Percentiles rank a stretch among this genome's conserved stretches.
These are phyloP conservation scores for Dipteronia dyeriana DNA, from an alignment of 345 rosid genomes.

Conservation along the genomic window DNA sequence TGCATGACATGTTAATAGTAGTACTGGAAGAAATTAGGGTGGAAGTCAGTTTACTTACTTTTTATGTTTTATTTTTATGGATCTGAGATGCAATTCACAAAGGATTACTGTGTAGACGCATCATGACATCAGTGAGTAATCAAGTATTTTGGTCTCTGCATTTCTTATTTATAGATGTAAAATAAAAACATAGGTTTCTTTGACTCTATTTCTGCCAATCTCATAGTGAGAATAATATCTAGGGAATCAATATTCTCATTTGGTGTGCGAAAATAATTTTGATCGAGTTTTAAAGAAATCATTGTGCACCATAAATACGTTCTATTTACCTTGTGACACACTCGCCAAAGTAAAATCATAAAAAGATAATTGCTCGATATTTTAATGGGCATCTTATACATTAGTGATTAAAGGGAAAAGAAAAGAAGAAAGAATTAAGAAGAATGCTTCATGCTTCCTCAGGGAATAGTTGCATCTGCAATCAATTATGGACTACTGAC, in stretches of 20 bases:
- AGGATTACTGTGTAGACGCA: not conserved
- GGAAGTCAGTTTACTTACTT: not conserved
- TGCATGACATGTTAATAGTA: not conserved
- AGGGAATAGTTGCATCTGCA: slow-evolving; percentile 92
- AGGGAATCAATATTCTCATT: not conserved
- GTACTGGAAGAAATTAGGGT: not conserved
- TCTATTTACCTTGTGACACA: no score
- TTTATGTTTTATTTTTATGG: not conserved
- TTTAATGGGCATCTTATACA: not conserved
- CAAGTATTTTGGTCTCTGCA: not conserved
- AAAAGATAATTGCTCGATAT: not conserved
- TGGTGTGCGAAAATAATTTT: not conserved
- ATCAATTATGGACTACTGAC: slow-evolving; percentile 88
- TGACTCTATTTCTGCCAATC: not conserved
- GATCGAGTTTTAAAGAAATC: not conserved
- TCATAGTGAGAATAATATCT: not conserved
- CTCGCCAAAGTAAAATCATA: no score
- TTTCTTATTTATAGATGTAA: not conserved
- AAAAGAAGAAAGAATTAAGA: not conserved
- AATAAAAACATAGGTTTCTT: not conserved
- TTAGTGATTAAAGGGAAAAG: not conserved
- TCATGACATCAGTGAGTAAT: not conserved
- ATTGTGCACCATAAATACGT: no score
- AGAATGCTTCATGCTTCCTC: slow-evolving; percentile 20
- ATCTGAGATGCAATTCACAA: not conserved